phyloP scores from a whole-genome alignment of 2,329 filamentous ascomycete species.

The Sporothrix inflata region DNA sequence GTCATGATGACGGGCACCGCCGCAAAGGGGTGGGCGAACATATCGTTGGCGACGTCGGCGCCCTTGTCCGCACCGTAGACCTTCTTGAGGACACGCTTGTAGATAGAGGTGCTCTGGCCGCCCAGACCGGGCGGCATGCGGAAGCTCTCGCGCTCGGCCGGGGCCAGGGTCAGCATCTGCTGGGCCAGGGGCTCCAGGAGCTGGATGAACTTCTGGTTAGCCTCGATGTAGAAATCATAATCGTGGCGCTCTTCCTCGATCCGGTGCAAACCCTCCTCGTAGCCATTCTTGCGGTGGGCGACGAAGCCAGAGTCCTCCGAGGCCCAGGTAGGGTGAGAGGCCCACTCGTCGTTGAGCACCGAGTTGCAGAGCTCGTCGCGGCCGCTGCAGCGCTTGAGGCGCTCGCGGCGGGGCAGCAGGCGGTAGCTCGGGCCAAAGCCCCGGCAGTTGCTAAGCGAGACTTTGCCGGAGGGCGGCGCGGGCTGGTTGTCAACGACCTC shows the following conservation, averaged over 20 bases:
- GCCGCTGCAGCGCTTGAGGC: constrained; percentile 88
- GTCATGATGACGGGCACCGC: constrained; percentile 88
- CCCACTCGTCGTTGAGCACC: constrained; percentile 97
- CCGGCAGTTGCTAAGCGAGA: constrained; percentile 94
- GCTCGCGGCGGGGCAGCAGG: constrained; percentile 82
- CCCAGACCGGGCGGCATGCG: constrained; percentile 81
- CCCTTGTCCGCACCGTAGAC: constrained; percentile 88
- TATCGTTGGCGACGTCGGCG: constrained; percentile 80
- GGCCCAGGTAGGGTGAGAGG: constrained; percentile 97
- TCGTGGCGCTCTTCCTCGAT: constrained; percentile 98
- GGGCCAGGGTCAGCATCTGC: constrained; percentile 78
- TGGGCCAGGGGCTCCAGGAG: constrained; percentile 92
- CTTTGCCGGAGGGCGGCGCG: constrained; percentile 73
- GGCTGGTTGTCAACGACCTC: constrained; percentile 78
- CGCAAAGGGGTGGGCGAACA: constrained; percentile 81
- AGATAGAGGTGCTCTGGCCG: constrained; percentile 93
- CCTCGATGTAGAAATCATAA: constrained; percentile 98
- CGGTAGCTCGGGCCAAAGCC: constrained; percentile 96
- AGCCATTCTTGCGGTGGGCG: constrained; percentile 94
- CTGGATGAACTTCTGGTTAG: constrained; percentile 91
- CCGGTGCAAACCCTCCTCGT: constrained; percentile 89
- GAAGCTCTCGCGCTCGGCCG: constrained; percentile 73
- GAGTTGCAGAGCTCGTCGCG: constrained; percentile 92
- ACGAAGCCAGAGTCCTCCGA: constrained; percentile 98
- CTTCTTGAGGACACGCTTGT: constrained; percentile 96